Evolutionary conservation across 805 yeast species (phyloP), one percentile per base, ranked within the genome.

Genomic region (Kuraishia cidri): DNA sequence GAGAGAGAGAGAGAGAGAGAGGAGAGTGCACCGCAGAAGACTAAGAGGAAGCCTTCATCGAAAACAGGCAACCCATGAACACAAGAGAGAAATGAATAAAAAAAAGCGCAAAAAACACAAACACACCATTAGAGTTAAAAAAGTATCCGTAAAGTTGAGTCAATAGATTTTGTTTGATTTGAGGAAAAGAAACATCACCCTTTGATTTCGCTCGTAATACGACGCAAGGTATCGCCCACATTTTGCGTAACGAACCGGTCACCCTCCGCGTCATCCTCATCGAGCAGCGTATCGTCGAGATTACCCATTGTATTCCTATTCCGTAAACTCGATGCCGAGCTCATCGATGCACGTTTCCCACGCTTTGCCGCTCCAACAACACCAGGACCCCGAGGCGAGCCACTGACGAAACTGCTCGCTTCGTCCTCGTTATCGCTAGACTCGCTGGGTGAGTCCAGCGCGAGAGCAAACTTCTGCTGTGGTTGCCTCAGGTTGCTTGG

Each of bases 211-310:
- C 55, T 51, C 11, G 43, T 46, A 24, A 53, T 47, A 34, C 45
- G 54, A 44, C 56, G 48, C 31, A 54, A 31, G 6, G 51, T 44
- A 12, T 52, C 62, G 20, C 61, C 60, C 29, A 55, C 49, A n/a
- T 52, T 49, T 19, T 45, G 44, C 6, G 53, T 48, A 15, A 57
- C 64, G 30, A 50, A 44, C 30, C 50, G 40, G 15, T 41, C 54
- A 11, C 39, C 42, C 32, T 47, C 33, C 32, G 8, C 32, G 26
- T 28, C 26, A 13, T 11, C 10, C 11, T 19, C 12, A 24, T 40
- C 50, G 16, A 15, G 43, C 32, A 20, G 45, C 31, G 14, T 25
- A 13, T 32, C 20, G 30, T 32, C 29, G 24, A 21, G 12, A 20
- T 24, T 26, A 19, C 19, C 14, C 25, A 26, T 22, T 4, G 25